Conservation (phyloP, 495 filamentous ascomycete species). For the Ascodesmis nigricans region DNA sequence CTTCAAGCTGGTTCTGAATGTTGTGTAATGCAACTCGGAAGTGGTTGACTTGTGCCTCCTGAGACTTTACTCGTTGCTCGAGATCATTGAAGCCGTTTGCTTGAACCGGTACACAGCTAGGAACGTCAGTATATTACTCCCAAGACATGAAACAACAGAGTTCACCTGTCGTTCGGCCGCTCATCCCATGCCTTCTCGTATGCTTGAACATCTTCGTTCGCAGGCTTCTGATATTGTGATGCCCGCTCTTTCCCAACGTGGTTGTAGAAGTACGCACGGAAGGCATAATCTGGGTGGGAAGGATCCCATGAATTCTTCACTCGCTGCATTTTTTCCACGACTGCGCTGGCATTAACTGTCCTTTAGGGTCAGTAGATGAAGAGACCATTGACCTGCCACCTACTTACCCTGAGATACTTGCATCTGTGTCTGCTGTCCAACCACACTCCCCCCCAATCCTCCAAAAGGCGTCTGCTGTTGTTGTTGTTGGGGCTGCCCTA, state of each 20-base stretch:
- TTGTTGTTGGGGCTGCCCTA: conserved; percentile 9
- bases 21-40: conserved; percentile 70
- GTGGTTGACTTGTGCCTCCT: conserved; percentile 46
- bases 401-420: conserved; percentile 1
- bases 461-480: conserved; percentile 7
- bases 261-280: conserved; percentile 91
- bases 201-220: conserved; percentile 55
- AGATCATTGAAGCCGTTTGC: conserved; percentile 48
- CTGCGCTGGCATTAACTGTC: conserved; percentile 62
- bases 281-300: conserved; percentile 42
- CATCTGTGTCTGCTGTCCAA: neutral
- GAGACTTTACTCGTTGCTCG: conserved; percentile 52
- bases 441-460: too few species aligned
- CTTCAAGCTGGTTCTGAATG: conserved; percentile 66
- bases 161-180: conserved; percentile 54
- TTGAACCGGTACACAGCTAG: conserved; percentile 24
- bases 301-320: conserved; percentile 73
- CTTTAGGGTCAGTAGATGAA: conserved; percentile 1
- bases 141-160: conserved; percentile 28
- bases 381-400: too few species aligned
- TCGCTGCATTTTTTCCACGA: conserved; percentile 61
- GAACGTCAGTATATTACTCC: neutral
- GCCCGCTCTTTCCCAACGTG: conserved; percentile 54
- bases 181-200: conserved; percentile 86
- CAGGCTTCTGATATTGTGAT: conserved; percentile 58